Conservation (phyloP, 2,329 filamentous ascomycete genomes). For the Arthrinium puccinioides region DNA sequence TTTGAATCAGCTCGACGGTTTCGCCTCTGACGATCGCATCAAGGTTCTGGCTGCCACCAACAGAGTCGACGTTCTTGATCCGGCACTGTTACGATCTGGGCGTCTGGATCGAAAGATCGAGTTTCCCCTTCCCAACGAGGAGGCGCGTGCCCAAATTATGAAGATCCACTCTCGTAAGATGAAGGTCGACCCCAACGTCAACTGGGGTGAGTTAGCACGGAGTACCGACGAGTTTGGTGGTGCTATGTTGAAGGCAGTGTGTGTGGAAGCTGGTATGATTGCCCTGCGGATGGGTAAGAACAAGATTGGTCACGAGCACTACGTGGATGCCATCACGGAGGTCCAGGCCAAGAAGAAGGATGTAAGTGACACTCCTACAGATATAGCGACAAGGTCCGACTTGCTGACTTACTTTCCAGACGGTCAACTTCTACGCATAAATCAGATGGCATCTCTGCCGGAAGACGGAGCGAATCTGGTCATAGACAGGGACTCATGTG, state of each 20-base stretch:
- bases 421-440: constrained; percentile 43
- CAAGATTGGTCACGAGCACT: constrained; percentile 97
- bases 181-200: constrained; percentile 87
- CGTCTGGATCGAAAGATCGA: constrained; percentile 96
- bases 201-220: constrained; percentile 91
- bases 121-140: constrained; percentile 95
- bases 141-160: constrained; percentile 92
- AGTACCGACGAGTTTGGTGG: constrained; percentile 98
- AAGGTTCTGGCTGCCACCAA: constrained; percentile 95
- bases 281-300: constrained; percentile 87
- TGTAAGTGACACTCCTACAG: constrained; percentile 32
- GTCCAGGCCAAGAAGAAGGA: constrained; percentile 97
- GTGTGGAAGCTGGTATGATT: constrained; percentile 99
- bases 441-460: constrained; percentile 1
- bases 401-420: constrained; percentile 30
- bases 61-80: constrained; percentile 88
- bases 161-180: constrained; percentile 98
- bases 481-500: constrained; percentile 14
- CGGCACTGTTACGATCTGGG: constrained; percentile 82
- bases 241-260: constrained; percentile 96
- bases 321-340: constrained; percentile 95
- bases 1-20: constrained; percentile 96
- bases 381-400: background rate
- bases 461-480: constrained; percentile 7
- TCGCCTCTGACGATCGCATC: constrained; percentile 93